Percentiles rank a stretch among this genome's conserved stretches.
These are phyloP conservation scores for Vaccinium myrtillus DNA, from an alignment of 148 eudicot species.

Conservation along the genomic window DNA sequence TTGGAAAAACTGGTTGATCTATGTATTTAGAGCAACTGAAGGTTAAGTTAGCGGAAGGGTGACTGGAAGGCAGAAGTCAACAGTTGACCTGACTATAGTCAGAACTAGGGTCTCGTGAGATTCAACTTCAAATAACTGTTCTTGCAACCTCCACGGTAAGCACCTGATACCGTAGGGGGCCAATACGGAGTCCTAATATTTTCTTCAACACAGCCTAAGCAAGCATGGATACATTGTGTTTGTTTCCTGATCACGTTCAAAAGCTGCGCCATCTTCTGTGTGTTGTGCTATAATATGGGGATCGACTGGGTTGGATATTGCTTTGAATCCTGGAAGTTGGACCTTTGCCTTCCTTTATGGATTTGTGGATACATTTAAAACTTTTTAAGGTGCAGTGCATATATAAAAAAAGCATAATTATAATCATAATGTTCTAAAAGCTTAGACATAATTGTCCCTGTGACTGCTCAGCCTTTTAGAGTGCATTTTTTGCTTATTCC, in stretches of 20 bases:
- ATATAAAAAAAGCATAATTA: neutral
- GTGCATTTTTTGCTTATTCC: neutral
- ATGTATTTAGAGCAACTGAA: neutral
- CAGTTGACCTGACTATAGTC: neutral
- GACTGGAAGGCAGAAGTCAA: neutral
- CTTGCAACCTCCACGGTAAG: neutral
- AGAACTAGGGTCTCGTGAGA: neutral
- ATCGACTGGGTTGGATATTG: slow-evolving; percentile 3
- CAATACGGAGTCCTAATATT: neutral
- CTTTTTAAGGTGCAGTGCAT: neutral
- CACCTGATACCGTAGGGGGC: neutral
- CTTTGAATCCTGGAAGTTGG: neutral
- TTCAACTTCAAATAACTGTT: neutral
- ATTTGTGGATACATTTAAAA: neutral
- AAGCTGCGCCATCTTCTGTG: neutral
- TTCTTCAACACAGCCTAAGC: neutral
- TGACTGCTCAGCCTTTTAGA: slow-evolving; percentile 8
- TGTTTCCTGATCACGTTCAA: slow-evolving; percentile 8
- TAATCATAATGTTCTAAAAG: neutral
- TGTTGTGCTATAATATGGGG: neutral
- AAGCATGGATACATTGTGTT: neutral
- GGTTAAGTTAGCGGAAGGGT: neutral
- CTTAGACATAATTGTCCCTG: slow-evolving; percentile 6
- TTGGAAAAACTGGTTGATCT: neutral
- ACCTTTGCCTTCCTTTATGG: neutral